Percentiles rank a stretch among this genome's conserved stretches.
Evolutionary conservation across 495 filamentous ascomycete genomes (phyloP).

Genomic region (Haplographium delicatum): DNA sequence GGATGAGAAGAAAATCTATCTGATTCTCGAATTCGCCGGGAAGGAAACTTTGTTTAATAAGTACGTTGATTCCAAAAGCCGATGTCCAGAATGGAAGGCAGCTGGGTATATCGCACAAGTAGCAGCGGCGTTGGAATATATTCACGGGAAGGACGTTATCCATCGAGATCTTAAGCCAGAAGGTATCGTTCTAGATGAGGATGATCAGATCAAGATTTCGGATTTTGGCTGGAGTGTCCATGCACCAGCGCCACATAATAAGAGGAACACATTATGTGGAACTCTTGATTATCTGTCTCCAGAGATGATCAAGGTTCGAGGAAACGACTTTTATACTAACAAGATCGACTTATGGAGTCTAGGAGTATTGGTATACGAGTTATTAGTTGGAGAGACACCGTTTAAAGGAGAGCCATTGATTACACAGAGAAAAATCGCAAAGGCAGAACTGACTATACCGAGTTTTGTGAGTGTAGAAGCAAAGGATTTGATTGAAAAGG

Average conservation of each 20-base stretch:
- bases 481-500: conserved; percentile 82
- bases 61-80: conserved; percentile 76
- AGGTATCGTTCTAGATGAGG: conserved; percentile 95
- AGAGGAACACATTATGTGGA: conserved; percentile 89
- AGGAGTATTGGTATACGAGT: conserved; percentile 92
- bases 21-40: conserved; percentile 93
- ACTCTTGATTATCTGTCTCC: conserved; percentile 94
- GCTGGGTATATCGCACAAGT: conserved; percentile 96
- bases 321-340: conserved; percentile 76
- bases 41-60: conserved; percentile 96
- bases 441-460: conserved; percentile 76
- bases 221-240: conserved; percentile 98
- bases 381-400: conserved; percentile 63
- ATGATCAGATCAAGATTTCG: conserved; percentile 95
- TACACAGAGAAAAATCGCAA: not conserved
- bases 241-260: conserved; percentile 80
- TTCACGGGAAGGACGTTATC: conserved; percentile 96
- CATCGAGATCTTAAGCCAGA: conserved; percentile 98
- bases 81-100: conserved; percentile 91
- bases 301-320: conserved; percentile 82
- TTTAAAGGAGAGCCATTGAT: not conserved
- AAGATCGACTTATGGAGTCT: conserved; percentile 94
- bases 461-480: conserved; percentile 84
- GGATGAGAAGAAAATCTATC: conserved; percentile 87
- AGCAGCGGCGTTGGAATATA: conserved; percentile 81